Conservation (phyloP, 2,329 filamentous ascomycete species). For the Tolypocladium ovalisporum region DNA sequence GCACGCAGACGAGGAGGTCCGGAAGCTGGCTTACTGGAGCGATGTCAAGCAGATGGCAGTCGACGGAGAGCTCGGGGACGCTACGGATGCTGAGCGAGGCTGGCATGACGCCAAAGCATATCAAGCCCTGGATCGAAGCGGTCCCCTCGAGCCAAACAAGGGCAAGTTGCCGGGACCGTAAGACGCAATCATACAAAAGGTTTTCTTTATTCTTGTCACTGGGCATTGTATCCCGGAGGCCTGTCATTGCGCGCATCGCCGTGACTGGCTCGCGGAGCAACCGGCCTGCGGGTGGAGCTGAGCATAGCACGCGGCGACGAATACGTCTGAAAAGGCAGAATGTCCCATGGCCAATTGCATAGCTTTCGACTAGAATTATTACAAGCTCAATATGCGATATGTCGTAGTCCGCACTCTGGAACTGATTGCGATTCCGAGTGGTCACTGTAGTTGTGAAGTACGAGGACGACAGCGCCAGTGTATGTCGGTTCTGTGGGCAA, state of each 20-base stretch:
- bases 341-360: background rate
- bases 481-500: no score
- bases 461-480: no score
- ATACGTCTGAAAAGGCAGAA: background rate
- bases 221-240: background rate
- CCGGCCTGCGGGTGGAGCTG: background rate
- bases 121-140: constrained; percentile 43
- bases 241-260: background rate
- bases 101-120: constrained; percentile 29
- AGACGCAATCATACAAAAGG: background rate
- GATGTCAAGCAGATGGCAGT: constrained; percentile 63
- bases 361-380: background rate
- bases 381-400: background rate
- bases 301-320: background rate
- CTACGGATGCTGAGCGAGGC: constrained; percentile 25
- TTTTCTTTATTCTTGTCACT: background rate
- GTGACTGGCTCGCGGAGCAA: background rate
- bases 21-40: constrained; percentile 77
- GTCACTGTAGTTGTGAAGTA: no score
- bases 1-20: constrained; percentile 71
- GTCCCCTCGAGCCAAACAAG: constrained; percentile 27
- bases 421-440: background rate
- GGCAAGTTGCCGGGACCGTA: constrained; percentile 3
- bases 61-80: constrained; percentile 33
- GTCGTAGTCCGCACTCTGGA: background rate